Evolutionary conservation across 2,329 filamentous ascomycete genomes (phyloP).

Genomic region (Aureobasidium sp.): DNA sequence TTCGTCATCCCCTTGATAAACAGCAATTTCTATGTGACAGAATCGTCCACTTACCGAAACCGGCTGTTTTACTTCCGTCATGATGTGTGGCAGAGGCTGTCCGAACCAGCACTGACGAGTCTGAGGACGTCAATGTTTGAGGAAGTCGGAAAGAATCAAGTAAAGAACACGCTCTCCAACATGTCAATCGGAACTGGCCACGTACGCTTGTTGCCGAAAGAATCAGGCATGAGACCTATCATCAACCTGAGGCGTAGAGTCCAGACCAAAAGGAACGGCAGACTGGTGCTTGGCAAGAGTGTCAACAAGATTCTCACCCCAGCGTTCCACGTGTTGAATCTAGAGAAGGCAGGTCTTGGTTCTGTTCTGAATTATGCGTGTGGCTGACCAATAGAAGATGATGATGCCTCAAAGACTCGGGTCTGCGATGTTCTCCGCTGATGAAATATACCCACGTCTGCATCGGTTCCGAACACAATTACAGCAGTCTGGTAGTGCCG

Average conservation of each 20-base stretch:
- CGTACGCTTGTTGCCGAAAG: conserved; percentile 77
- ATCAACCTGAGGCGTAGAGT: conserved; percentile 71
- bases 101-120: conserved; percentile 61
- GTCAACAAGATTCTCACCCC: conserved; percentile 67
- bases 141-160: conserved; percentile 56
- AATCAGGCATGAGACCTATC: conserved; percentile 68
- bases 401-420: conserved; percentile 56
- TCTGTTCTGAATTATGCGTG: no score
- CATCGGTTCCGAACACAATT: conserved; percentile 58
- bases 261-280: conserved; percentile 47
- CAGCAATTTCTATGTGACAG: conserved; percentile 88
- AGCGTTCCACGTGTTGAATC: conserved; percentile 67
- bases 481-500: conserved; percentile 26
- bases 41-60: conserved; percentile 73
- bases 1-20: conserved; percentile 79
- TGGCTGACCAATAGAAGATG: conserved; percentile 22
- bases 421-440: conserved; percentile 71
- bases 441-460: conserved; percentile 69
- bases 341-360: conserved; percentile 58
- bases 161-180: conserved; percentile 51
- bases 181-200: conserved; percentile 68
- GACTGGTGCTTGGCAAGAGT: conserved; percentile 51
- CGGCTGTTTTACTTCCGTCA: conserved; percentile 90
- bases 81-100: conserved; percentile 75
- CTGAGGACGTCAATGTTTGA: conserved; percentile 72